A percentile compares a stretch with the other conserved stretches of the same genome.
phyloP scores from a whole-genome alignment of 257 asterid species.

The Nyctanthes arbortristis region DNA sequence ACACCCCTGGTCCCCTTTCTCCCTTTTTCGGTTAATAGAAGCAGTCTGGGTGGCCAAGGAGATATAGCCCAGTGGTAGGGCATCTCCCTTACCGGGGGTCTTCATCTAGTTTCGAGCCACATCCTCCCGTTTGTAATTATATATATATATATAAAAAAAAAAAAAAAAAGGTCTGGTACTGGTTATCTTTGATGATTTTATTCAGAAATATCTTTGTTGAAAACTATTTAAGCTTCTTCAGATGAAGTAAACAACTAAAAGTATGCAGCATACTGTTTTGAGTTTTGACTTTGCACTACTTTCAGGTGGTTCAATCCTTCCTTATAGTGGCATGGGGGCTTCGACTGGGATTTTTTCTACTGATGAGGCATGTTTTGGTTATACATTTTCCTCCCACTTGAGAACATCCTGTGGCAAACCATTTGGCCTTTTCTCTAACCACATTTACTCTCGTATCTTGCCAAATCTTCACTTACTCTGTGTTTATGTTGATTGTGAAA shows the following conservation, averaged over 20 bases:
- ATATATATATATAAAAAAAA: too few species aligned
- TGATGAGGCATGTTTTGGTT: constrained; percentile 64
- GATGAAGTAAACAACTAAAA: not conserved
- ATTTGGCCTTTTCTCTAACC: not conserved
- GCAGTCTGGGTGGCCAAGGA: not conserved
- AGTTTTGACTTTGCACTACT: constrained; percentile 22
- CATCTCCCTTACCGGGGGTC: too few species aligned
- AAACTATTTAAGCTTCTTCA: not conserved
- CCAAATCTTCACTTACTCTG: too few species aligned
- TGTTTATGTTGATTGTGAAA: not conserved
- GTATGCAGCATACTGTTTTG: not conserved
- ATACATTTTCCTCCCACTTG: constrained; percentile 6
- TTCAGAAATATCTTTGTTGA: not conserved
- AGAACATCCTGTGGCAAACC: not conserved
- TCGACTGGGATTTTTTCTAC: constrained; percentile 75
- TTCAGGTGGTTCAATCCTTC: constrained; percentile 74
- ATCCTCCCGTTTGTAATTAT: too few species aligned
- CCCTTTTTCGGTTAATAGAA: constrained; percentile 4
- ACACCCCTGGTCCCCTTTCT: too few species aligned
- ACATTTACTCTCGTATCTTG: too few species aligned
- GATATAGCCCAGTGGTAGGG: too few species aligned
- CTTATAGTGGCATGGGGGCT: constrained; percentile 89
- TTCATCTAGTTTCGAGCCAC: too few species aligned
- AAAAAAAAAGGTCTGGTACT: too few species aligned
- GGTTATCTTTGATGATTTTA: not conserved